Evolutionary conservation across 352 stramenopile genomes (phyloP).

Genomic region (Nothophytophthora sp.): DNA sequence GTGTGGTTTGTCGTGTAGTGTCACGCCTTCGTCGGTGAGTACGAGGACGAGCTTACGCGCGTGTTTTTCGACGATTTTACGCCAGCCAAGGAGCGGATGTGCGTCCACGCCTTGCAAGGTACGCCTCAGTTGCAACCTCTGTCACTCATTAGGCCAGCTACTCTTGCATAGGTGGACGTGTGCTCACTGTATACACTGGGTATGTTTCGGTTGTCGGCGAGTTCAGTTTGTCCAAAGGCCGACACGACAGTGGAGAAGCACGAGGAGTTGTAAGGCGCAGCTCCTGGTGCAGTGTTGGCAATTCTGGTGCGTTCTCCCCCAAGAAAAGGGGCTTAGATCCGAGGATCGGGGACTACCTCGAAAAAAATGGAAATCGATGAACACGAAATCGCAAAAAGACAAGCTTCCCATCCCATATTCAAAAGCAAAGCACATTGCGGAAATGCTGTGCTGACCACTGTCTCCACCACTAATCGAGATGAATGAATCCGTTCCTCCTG

Average conservation of each 20-base stretch:
- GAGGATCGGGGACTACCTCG: no score
- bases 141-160: background rate
- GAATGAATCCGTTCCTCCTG: no score
- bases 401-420: no score
- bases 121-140: background rate
- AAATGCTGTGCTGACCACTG: no score
- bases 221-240: slow-evolving; percentile 22
- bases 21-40: slow-evolving; percentile 74
- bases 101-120: slow-evolving; percentile 50
- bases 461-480: no score
- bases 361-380: no score
- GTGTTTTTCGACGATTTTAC: slow-evolving; percentile 81
- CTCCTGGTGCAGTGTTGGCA: no score
- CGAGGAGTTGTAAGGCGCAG: slow-evolving; percentile 60
- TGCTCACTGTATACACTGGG: no score
- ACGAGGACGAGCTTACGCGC: slow-evolving; percentile 78
- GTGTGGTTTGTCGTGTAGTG: slow-evolving; percentile 41
- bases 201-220: background rate
- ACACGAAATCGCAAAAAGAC: no score
- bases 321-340: background rate
- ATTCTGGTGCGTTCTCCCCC: background rate
- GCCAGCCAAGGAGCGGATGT: slow-evolving; percentile 65
- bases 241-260: slow-evolving; percentile 14
- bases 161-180: no score
- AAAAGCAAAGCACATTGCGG: no score